Evolutionary conservation across 108 stramenopile species (phyloP).

Genomic region (Fistulifera pelliculosa): DNA sequence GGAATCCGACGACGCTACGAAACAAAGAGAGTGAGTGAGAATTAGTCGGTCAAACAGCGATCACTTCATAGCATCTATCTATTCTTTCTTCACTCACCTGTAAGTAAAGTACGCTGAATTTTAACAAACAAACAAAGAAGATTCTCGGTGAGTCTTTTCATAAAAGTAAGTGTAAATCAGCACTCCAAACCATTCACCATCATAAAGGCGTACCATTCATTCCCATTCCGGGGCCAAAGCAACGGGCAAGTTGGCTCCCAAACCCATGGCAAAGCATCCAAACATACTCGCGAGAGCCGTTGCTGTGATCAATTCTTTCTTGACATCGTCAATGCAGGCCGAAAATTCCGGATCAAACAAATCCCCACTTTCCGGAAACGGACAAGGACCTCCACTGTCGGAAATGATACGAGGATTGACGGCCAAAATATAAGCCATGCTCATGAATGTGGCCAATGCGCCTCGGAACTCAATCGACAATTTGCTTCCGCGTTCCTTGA

Average conservation of each 20-base stretch:
- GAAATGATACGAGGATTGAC: slow-evolving; percentile 53
- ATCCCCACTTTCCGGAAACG: slow-evolving; percentile 22
- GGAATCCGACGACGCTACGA: slow-evolving; percentile 40
- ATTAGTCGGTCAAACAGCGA: too few species aligned
- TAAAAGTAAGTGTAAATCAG: too few species aligned
- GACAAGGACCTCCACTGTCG: slow-evolving; percentile 50
- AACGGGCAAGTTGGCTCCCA: slow-evolving; percentile 55
- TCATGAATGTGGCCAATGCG: slow-evolving; percentile 50
- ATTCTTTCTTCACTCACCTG: slow-evolving; percentile 2
- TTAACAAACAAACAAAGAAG: too few species aligned
- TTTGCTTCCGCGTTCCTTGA: slow-evolving; percentile 27
- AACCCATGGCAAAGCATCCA: slow-evolving; percentile 52
- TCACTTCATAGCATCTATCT: too few species aligned
- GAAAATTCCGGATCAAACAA: slow-evolving; percentile 35
- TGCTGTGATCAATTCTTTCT: slow-evolving; percentile 42
- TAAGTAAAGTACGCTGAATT: slow-evolving; percentile 54
- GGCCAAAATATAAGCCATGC: slow-evolving; percentile 57
- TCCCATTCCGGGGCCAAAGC: slow-evolving; percentile 62
- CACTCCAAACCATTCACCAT: too few species aligned
- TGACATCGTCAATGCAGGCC: slow-evolving; percentile 29
- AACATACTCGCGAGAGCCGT: slow-evolving; percentile 49
- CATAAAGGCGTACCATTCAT: slow-evolving; percentile 57
- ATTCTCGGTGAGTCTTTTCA: too few species aligned
- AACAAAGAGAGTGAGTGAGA: background rate
- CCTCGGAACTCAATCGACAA: slow-evolving; percentile 35